Percentiles rank a stretch among this genome's conserved stretches.
These are phyloP conservation scores for Rutstroemia sp. DNA, from an alignment of 2,329 filamentous ascomycete genomes.

Conservation along the genomic window DNA sequence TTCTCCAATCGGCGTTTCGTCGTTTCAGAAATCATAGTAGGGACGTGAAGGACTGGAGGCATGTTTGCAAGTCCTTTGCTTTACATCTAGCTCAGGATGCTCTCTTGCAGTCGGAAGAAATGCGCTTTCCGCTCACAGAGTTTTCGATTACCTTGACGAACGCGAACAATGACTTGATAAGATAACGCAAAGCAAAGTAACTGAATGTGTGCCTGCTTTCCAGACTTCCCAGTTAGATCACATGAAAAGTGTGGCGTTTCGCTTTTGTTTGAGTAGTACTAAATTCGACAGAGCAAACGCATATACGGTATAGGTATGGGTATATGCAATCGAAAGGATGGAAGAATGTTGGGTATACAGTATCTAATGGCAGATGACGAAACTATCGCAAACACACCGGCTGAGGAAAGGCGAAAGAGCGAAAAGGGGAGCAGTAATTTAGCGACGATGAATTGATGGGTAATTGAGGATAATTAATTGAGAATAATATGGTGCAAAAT, in stretches of 20 bases:
- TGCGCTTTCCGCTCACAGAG: not conserved
- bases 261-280: no score
- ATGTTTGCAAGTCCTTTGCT: slow-evolving; percentile 1
- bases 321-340: no score
- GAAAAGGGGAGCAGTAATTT: not conserved
- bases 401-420: not conserved
- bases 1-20: slow-evolving; percentile 17
- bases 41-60: slow-evolving; percentile 10
- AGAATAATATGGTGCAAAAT: not conserved
- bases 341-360: no score
- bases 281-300: no score
- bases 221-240: no score
- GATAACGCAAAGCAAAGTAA: no score
- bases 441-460: slow-evolving; percentile 5
- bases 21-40: slow-evolving; percentile 14
- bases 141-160: no score
- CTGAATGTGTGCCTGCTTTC: no score
- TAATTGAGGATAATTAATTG: slow-evolving; percentile 18
- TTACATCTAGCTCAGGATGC: no score
- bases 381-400: not conserved
- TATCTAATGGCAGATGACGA: not conserved
- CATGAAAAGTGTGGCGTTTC: no score
- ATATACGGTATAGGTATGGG: no score
- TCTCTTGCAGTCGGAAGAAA: not conserved
- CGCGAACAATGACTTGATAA: no score